Percentiles rank a stretch among this genome's conserved stretches.
These are phyloP conservation scores for Mucor circinelloides DNA, from an alignment of 371 early-diverging fungal genomes.

Conservation along the genomic window DNA sequence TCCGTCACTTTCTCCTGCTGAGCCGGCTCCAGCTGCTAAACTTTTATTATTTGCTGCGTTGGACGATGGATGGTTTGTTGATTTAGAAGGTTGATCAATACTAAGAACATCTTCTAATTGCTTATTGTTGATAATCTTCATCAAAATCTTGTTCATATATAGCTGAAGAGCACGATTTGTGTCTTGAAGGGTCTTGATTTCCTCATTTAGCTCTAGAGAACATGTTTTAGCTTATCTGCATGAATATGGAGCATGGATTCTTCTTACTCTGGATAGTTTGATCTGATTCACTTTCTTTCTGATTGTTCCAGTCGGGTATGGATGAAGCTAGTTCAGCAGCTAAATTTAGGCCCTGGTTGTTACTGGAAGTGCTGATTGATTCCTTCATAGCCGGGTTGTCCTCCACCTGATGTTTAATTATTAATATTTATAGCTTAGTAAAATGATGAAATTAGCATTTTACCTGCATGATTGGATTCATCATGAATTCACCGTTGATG, in stretches of 20 bases:
- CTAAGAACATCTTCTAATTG: conserved; percentile 51
- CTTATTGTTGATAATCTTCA: conserved; percentile 51
- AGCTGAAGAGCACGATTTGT: conserved; percentile 52
- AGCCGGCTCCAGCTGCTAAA: neutral
- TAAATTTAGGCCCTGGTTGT: conserved; percentile 43
- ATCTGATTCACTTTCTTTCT: conserved; percentile 20
- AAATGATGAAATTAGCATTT: neutral
- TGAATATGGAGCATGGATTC: neutral
- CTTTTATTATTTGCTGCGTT: neutral
- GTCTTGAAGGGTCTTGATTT: conserved; percentile 45
- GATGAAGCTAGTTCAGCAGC: conserved; percentile 63
- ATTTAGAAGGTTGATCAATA: conserved; percentile 45
- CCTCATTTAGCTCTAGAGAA: conserved; percentile 43
- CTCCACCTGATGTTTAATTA: conserved; percentile 9
- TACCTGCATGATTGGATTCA: conserved; percentile 61
- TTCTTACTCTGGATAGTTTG: conserved; percentile 19
- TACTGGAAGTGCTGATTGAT: conserved; percentile 10
- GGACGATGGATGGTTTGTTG: conserved; percentile 8
- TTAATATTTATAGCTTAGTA: neutral
- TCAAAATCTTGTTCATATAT: conserved; percentile 57
- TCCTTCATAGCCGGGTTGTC: conserved; percentile 11
- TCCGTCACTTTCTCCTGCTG: neutral
- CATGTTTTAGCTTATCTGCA: neutral
- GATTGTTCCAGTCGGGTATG: conserved; percentile 25
- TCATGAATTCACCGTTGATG: conserved; percentile 78